Conservation (phyloP, 495 filamentous ascomycete genomes). For the Aspergillus conjunctus region DNA sequence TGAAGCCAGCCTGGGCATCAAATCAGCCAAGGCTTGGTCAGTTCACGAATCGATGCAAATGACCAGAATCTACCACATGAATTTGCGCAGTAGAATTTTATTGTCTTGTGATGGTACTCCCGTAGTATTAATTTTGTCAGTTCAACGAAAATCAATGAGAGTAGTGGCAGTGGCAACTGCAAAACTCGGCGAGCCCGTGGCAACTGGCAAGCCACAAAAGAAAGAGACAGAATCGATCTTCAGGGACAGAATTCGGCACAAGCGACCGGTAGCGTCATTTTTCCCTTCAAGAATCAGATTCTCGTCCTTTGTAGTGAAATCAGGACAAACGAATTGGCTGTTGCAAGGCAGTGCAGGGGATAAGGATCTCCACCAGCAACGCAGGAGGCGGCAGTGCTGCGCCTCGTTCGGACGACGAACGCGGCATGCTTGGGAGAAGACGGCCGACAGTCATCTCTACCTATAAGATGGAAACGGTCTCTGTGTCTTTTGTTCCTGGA, state of each 20-base stretch:
- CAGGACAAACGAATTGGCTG: too few relatives aligned
- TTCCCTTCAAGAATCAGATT: neutral
- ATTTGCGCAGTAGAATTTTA: neutral
- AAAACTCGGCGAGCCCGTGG: constrained; percentile 7
- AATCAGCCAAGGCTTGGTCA: neutral
- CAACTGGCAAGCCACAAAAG: constrained; percentile 7
- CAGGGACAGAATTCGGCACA: neutral
- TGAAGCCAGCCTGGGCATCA: neutral
- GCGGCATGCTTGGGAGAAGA: neutral
- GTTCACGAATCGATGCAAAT: too few relatives aligned
- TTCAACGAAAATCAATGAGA: neutral
- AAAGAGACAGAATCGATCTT: neutral
- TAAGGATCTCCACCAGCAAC: neutral
- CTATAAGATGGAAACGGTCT: neutral
- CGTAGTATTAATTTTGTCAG: neutral
- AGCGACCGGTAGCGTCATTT: neutral
- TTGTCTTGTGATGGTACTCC: neutral
- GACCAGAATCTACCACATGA: neutral
- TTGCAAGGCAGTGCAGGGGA: constrained; percentile 6
- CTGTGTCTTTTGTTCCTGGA: neutral
- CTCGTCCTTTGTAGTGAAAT: neutral
- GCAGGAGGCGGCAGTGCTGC: constrained; percentile 2
- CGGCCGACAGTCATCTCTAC: neutral
- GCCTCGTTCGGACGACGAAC: constrained; percentile 8
- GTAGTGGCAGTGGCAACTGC: constrained; percentile 6